Conservation (phyloP, 345 rosid species). For the Erodium maritimum region DNA sequence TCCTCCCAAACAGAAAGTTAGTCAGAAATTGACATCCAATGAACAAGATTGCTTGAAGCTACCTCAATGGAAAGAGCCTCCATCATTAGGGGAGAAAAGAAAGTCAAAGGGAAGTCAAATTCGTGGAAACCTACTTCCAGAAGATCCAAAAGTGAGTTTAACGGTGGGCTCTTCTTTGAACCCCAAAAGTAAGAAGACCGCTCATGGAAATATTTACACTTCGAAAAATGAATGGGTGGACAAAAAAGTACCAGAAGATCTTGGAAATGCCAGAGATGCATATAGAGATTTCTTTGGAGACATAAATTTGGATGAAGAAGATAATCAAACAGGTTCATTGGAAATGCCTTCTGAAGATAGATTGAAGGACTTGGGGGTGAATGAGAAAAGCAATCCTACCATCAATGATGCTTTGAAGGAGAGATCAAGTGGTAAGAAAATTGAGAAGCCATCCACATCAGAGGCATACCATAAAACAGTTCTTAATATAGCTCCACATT, state of each 20-base stretch:
- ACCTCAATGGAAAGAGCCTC: constrained; percentile 35
- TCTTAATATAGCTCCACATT: constrained; percentile 21
- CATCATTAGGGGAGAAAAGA: constrained; percentile 34
- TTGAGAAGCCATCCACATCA: constrained; percentile 17
- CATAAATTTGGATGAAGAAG: constrained; percentile 48
- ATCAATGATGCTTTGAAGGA: constrained; percentile 26
- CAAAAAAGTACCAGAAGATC: constrained; percentile 30
- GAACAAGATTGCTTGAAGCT: constrained; percentile 30
- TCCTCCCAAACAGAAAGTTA: constrained; percentile 30
- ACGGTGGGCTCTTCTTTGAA: constrained; percentile 27
- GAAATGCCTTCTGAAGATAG: constrained; percentile 23
- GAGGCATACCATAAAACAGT: constrained; percentile 20
- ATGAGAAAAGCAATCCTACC: constrained; percentile 28
- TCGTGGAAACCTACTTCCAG: constrained; percentile 19
- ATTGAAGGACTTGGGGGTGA: constrained; percentile 23
- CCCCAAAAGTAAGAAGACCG: constrained; percentile 38
- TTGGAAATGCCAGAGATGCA: constrained; percentile 40
- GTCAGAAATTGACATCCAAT: constrained; percentile 23
- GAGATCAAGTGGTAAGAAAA: constrained; percentile 27
- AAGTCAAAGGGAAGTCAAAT: constrained; percentile 38
- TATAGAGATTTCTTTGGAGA: constrained; percentile 78
- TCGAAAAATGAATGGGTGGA: constrained; percentile 34
- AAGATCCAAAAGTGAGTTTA: constrained; percentile 28
- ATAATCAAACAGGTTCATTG: constrained; percentile 26
- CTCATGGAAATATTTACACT: constrained; percentile 16